These are phyloP conservation scores for Wickerhamiella galacta DNA, from an alignment of 805 yeast genomes.

Conservation along the genomic window DNA sequence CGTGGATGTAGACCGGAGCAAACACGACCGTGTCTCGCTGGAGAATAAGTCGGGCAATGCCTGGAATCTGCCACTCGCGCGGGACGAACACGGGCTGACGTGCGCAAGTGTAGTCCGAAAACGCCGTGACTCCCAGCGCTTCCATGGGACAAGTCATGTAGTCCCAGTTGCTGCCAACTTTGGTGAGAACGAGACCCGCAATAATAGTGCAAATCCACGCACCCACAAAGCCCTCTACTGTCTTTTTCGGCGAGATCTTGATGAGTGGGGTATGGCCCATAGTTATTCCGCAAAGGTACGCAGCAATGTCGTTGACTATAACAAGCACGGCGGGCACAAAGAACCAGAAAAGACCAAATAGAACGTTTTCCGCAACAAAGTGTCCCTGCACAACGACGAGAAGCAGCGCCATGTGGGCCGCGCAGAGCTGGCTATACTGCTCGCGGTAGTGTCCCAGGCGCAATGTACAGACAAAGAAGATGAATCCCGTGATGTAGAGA, in stretches of 20 bases:
- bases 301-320: slow-evolving; percentile 87
- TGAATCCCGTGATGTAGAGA: slow-evolving; percentile 71
- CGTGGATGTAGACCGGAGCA: slow-evolving; percentile 84
- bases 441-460: slow-evolving; percentile 78
- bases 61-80: slow-evolving; percentile 60
- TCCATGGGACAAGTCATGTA: slow-evolving; percentile 81
- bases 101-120: slow-evolving; percentile 52
- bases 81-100: slow-evolving; percentile 81
- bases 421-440: slow-evolving; percentile 86
- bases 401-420: slow-evolving; percentile 83
- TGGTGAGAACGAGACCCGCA: slow-evolving; percentile 51
- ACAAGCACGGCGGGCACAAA: slow-evolving; percentile 82
- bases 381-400: slow-evolving; percentile 90
- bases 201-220: slow-evolving; percentile 90
- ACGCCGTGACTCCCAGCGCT: slow-evolving; percentile 36
- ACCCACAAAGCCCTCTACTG: slow-evolving; percentile 93
- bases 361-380: slow-evolving; percentile 72
- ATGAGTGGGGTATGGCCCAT: slow-evolving; percentile 87
- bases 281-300: slow-evolving; percentile 91
- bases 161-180: slow-evolving; percentile 43
- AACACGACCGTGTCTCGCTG: slow-evolving; percentile 23
- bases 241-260: slow-evolving; percentile 89
- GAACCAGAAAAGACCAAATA: slow-evolving; percentile 89
- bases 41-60: background rate
- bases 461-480: slow-evolving; percentile 74